Evolutionary conservation across 1,139 yeast species (phyloP), one percentile per base, ranked within the genome.

Genomic region (Scheffersomyces insectosa): DNA sequence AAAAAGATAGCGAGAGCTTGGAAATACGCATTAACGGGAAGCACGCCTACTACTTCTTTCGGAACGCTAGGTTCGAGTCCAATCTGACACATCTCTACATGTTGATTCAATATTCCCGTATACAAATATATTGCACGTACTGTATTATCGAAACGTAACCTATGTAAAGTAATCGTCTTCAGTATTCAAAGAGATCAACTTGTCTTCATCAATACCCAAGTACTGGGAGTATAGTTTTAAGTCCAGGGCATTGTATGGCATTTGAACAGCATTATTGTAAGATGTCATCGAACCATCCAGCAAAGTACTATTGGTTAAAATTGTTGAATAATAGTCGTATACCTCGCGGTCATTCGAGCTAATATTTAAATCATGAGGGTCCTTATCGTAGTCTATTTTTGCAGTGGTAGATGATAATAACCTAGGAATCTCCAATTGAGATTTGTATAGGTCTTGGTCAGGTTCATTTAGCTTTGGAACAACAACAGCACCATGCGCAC

Each of bases 131-230:
- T 8, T 8, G 7, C 8, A 3, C 6, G 25, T 20, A 7, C 8
- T 20, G 5, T 20, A 20, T 20, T 20, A 20, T 20, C 9, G 25
- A 20, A 20, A 5, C 6, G 25, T 7, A 20, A 20, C 13, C 36
- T 28, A 35, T 13, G 11, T 48, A 38, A 67, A 66, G 37, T 67
- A 67, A 42, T 67, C 65, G 45, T 67, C 71, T 39, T 65, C 66
- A 3, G 68, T 57, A 37, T 51, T 54, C 10, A 65, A 50, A 13
- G 55, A 57, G 27, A 62, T 50, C 8, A 49, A 42, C 27, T 46
- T 53, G 15, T 57, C 64, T 11, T 64, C 66, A 8, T 59, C 65
- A 15, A 57, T 42, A 1, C 70, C 71, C 9, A 63, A 46, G 41
- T 66, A 66, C 27, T 52, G 56, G 1, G 57, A 44, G 40, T 68